Evolutionary conservation across 2,329 filamentous ascomycete genomes (phyloP), one percentile per base, ranked within the genome.

Genomic region (Colletotrichum plurivorum): DNA sequence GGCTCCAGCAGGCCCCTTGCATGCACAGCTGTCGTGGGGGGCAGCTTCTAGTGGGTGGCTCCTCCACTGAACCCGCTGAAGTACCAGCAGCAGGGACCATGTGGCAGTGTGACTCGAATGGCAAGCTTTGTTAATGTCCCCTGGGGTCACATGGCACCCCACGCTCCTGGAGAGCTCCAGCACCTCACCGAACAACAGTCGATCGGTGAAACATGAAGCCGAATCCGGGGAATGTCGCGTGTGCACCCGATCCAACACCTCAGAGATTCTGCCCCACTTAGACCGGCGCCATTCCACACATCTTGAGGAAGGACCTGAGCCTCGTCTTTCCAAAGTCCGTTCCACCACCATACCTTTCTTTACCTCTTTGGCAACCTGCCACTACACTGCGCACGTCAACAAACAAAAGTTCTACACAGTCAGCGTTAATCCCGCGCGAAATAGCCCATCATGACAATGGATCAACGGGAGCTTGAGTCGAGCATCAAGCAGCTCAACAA

Each of bases 401-500:
- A 59, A 16, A 36, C 8, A 8, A 36, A 12, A 36, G 10, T 9
- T 48, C 27, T 25, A 31, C 27, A 25, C 41, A 55, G 15, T 39
- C 25, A 12, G 15, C 7, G 43, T 22, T 15, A 63, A 7, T 48
- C 7, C 22, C 22, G 36, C 57, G 41, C 52, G 41, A 15, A 63
- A 9, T 13, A 13, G 31, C 52, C 53, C 46, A 54, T n/a, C 41
- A 70, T 70, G 62, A 58, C 69, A 51, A 70, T 97, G 92, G 92
- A 97, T 76, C 88, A 91, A 76, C 93, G 94, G 81, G 93, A 95
- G 78, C 92, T 98, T 63, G 89, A 92, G 75, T 84, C 90, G 76
- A 91, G 90, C 80, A 90, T 94, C 76, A 92, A 93, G 82, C 90
- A 92, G 77, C 88, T 98, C 76, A 89, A 88, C 75, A 97, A 97